Conservation (phyloP, 768 basidiomycete genomes). For the Sistotremastrum suecicum region DNA sequence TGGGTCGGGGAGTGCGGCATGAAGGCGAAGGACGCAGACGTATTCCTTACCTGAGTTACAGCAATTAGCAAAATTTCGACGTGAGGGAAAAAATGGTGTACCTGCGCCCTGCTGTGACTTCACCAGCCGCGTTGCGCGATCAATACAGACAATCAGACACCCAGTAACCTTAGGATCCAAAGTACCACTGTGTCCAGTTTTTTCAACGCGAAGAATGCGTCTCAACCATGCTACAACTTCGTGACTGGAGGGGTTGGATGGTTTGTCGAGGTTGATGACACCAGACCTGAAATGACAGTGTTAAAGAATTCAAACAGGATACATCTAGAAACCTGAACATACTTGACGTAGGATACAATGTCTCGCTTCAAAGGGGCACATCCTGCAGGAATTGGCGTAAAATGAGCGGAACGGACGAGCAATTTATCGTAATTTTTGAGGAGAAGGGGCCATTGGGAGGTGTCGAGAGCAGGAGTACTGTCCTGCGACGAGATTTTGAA, state of each 20-base stretch:
- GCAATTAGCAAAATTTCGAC: neutral
- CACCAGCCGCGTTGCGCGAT: slow-evolving; percentile 92
- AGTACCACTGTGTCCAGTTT: slow-evolving; percentile 98
- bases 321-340: slow-evolving; percentile 8
- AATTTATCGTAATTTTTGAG: slow-evolving; percentile 99
- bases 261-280: slow-evolving; percentile 98
- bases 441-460: slow-evolving; percentile 93
- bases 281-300: slow-evolving; percentile 54
- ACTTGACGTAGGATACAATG: slow-evolving; percentile 85
- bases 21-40: slow-evolving; percentile 89
- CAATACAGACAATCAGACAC: slow-evolving; percentile 97
- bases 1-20: slow-evolving; percentile 68
- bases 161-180: slow-evolving; percentile 99
- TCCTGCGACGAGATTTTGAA: slow-evolving; percentile 73
- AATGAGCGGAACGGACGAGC: slow-evolving; percentile 88
- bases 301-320: neutral
- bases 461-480: slow-evolving; percentile 66
- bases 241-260: slow-evolving; percentile 96
- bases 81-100: slow-evolving; percentile 13
- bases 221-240: slow-evolving; percentile 99
- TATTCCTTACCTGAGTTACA: slow-evolving; percentile 77
- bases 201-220: slow-evolving; percentile 92
- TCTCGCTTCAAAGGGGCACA: slow-evolving; percentile 93
- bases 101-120: slow-evolving; percentile 99
- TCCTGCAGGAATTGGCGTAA: slow-evolving; percentile 92